Conservation (phyloP, 345 rosid species). For the Gynandropsis gynandra region DNA sequence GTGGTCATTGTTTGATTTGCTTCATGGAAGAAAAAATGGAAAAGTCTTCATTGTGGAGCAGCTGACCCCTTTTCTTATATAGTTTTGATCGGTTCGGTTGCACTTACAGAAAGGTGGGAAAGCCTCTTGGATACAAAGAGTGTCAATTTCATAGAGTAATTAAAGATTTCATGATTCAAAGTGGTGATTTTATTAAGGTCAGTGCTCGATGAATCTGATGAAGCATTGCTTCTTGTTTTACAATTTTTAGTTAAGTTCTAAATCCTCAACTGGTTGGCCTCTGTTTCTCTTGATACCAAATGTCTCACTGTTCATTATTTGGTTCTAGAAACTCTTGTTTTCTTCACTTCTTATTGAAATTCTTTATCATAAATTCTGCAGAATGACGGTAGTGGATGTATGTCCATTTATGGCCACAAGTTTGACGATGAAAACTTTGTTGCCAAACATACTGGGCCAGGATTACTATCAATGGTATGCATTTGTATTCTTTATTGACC, state of each 20-base stretch:
- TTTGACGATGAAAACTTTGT: constrained; percentile 84
- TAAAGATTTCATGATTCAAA: constrained; percentile 95
- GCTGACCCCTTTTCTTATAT: constrained; percentile 10
- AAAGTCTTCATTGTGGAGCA: neutral
- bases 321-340: neutral
- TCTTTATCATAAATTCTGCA: constrained; percentile 26
- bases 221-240: neutral
- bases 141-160: constrained; percentile 93
- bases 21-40: neutral
- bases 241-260: neutral
- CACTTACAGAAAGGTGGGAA: constrained; percentile 68
- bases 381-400: constrained; percentile 96
- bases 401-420: constrained; percentile 75
- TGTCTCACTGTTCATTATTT: neutral
- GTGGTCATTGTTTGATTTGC: neutral
- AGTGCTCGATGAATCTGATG: constrained; percentile 4
- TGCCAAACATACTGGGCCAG: constrained; percentile 96
- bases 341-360: neutral
- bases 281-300: neutral
- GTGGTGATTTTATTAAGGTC: constrained; percentile 93
- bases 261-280: constrained; percentile 2
- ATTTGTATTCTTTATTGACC: neutral
- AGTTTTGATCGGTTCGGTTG: constrained; percentile 6
- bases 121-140: constrained; percentile 88
- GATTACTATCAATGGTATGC: constrained; percentile 85